Evolutionary conservation across 345 rosid species (phyloP).

Genomic region (Eutrema japonicum): DNA sequence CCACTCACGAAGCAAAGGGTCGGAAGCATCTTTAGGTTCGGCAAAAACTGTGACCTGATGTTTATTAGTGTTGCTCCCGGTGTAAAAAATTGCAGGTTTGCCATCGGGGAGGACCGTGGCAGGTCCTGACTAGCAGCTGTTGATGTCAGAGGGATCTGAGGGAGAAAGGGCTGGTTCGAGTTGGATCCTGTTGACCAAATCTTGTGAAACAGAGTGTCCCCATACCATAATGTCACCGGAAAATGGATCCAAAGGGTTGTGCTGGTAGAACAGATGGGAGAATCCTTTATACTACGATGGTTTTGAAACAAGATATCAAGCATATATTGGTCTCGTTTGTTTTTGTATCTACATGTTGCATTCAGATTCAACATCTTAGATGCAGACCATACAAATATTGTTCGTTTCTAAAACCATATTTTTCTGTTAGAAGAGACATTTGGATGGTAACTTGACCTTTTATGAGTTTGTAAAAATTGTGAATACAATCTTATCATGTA

Average conservation of each 20-base stretch:
- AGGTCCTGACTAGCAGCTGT: conserved; percentile 76
- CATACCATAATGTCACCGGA: conserved; percentile 54
- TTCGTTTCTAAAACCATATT: no score
- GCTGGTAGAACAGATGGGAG: conserved; percentile 52
- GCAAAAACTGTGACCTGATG: conserved; percentile 69
- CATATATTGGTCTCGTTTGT: background rate
- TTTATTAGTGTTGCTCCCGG: conserved; percentile 49
- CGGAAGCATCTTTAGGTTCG: conserved; percentile 54
- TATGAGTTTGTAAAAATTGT: no score
- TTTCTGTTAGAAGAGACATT: no score
- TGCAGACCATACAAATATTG: no score
- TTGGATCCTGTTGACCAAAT: conserved; percentile 68
- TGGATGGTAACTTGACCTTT: no score
- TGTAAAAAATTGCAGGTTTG: conserved; percentile 65
- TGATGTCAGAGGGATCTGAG: conserved; percentile 57
- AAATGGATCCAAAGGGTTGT: conserved; percentile 59
- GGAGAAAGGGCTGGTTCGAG: conserved; percentile 63
- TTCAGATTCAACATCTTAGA: no score
- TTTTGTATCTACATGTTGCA: no score
- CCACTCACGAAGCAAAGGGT: conserved; percentile 71
- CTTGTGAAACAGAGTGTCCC: conserved; percentile 73
- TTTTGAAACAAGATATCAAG: conserved; percentile 45
- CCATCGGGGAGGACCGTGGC: conserved; percentile 62
- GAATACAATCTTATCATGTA: no score
- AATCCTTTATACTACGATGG: conserved; percentile 76